Base-by-base conservation (phyloP, 2,329 filamentous ascomycete species). In the Ilyonectria mors-panacis region DNA sequence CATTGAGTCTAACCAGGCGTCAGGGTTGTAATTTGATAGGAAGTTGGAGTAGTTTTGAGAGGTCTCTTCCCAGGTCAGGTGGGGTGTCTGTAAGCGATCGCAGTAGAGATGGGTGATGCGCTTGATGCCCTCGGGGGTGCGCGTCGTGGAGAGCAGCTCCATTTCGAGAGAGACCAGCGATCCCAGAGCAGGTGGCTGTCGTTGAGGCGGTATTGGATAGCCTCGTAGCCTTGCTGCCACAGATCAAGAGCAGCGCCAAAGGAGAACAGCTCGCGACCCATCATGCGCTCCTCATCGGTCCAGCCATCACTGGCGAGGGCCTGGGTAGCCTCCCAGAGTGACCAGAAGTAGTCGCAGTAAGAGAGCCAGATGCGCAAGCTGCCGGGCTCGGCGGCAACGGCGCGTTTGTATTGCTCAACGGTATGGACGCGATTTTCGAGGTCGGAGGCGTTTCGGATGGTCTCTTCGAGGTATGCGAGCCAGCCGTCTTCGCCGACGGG, bases 111-210 rank as follows among this genome's bases (percentile, higher is more conserved):
- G 86, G 30, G 89, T 90, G 73, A 95, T 88, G 75, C 88, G 88
- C 68, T 88, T 86, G 17, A 93, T 84, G 78, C 88, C 84, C 76
- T 88, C 82, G 74, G 86, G 76, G 71, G 88, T 87, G 73, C 83
- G 80, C 59, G 86, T 82, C 81, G 84, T 84, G 28, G 84, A 85
- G 21, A 95, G 85, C 71, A 93, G 88, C 71, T 93, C 88, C 78
- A 92, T 85, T 77, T 94, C 86, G 53, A 94, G 87, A 60, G 91
- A 89, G 48, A 94, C 85, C 93, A 95, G 70, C 91, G 89, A 76
- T 95, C 89, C 93, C 93, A 97, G 12, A 96, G 86, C 63, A 90
- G 81, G 77, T 94, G 91, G 76, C 93, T 95, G 78, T 94, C 92
- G 76, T 88, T 88, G 65, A 96, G 83, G 67, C 93, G 91, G 80